Evolutionary conservation across 768 basidiomycete species (phyloP), one percentile per base, ranked within the genome.

Genomic region (Boletus reticuloceps): DNA sequence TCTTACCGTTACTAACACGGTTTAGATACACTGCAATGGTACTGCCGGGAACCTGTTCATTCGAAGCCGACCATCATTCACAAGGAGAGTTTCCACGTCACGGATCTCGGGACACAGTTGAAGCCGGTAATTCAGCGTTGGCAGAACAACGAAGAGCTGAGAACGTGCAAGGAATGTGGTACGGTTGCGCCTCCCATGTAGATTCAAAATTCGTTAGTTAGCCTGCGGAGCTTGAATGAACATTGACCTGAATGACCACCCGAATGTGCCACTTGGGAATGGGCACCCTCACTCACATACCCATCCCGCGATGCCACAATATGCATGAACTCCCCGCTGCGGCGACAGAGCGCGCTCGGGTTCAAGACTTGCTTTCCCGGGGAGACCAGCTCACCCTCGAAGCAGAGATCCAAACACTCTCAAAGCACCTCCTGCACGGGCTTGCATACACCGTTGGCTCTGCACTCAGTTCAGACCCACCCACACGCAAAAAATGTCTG

Each of bases 21-120:
- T 37, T 11, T 62, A 97, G 95, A 99, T 68, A 86, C 86, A 1
- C 78, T 98, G 27, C 84, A 91, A 22, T 98, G 96, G 94, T 97
- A 94, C 72, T 98, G 94, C 72, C 83, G 76, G 19, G 81, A 85
- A 5, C 64, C 74, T 0, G 70, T 69, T 3, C 93, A 95, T 71
- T 54, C 70, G 22, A 72, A 73, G 40, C 88, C 91, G 0, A 85
- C 84, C 19, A 76, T 91, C 58, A 89, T 94, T 61, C 79, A 86
- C 60, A 89, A 95, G 73, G 91, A 92, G 55, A 74, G 79, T 0
- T 93, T 98, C 68, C 91, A 94, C 67, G 88, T 89, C 58, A 87
- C 85, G 0, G 93, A 98, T 65, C 82, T 98, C 29, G 96, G 94
- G 41, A 89, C 89, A 14, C 95, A 98, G 74, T 77, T 98, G 51